Percentiles rank a stretch among this genome's conserved stretches.
These are phyloP conservation scores for Passiflora organensis DNA, from an alignment of 345 rosid species.

Conservation along the genomic window DNA sequence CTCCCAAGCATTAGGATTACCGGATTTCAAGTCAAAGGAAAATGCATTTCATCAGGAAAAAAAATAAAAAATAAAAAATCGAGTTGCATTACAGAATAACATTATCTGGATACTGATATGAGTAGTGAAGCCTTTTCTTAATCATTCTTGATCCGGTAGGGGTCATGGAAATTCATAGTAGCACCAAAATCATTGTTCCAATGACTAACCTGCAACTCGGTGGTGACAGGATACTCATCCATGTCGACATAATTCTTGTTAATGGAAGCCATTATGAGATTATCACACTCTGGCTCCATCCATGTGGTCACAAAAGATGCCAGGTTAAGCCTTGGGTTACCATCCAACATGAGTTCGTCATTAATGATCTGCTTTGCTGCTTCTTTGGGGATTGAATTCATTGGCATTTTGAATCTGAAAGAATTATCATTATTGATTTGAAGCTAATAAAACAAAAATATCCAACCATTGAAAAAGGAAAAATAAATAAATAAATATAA, in stretches of 20 bases:
- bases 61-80: no score
- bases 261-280: constrained; percentile 25
- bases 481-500: no score
- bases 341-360: constrained; percentile 34
- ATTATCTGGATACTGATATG: no score
- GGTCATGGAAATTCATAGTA: background rate
- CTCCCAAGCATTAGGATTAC: no score
- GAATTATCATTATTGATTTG: background rate
- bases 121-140: background rate
- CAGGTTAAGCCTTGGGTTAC: constrained; percentile 28
- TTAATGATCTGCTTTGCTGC: constrained; percentile 31
- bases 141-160: background rate
- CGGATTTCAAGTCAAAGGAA: no score
- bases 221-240: constrained; percentile 34
- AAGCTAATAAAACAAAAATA: no score
- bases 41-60: no score
- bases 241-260: constrained; percentile 33
- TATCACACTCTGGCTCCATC: constrained; percentile 35
- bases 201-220: constrained; percentile 24
- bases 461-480: no score
- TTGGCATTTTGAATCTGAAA: constrained; percentile 23
- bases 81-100: no score
- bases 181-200: no score
- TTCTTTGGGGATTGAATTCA: constrained; percentile 27
- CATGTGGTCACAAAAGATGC: constrained; percentile 32